phyloP scores from a whole-genome alignment of 2,329 filamentous ascomycete species.

The Botrytis galanthina region DNA sequence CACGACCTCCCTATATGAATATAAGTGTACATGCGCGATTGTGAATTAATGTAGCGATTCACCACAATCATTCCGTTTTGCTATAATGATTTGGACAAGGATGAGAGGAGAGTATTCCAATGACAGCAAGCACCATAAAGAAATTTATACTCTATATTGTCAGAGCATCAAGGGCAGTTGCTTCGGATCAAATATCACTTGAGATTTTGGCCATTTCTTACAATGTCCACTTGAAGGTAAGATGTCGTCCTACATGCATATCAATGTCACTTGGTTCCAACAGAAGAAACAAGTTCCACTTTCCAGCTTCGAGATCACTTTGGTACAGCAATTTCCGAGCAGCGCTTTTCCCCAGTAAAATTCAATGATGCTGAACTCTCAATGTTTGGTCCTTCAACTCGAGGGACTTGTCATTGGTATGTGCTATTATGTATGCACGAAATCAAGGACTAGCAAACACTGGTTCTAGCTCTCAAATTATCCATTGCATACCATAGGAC shows the following conservation, averaged over 20 bases:
- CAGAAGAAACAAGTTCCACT: background rate
- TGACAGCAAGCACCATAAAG: background rate
- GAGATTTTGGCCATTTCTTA: background rate
- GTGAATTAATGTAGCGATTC: background rate
- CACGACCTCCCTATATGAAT: background rate
- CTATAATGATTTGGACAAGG: background rate
- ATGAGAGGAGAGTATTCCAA: background rate
- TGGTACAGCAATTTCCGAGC: rapidly evolving
- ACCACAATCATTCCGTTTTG: background rate
- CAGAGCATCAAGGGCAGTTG: rapidly evolving
- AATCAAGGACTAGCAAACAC: background rate
- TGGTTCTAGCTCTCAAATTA: background rate
- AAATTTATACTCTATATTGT: too few relatives aligned
- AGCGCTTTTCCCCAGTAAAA: background rate
- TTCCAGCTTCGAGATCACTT: background rate
- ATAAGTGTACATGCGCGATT: background rate
- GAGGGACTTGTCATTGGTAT: background rate
- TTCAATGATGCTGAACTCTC: too few relatives aligned
- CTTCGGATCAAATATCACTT: background rate
- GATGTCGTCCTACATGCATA: background rate
- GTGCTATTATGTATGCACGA: background rate
- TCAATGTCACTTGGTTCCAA: background rate
- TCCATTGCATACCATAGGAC: background rate
- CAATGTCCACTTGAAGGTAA: background rate
- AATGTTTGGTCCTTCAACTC: background rate